Evolutionary conservation across 306 rosid genomes (phyloP).

Genomic region (Vigna radiata): DNA sequence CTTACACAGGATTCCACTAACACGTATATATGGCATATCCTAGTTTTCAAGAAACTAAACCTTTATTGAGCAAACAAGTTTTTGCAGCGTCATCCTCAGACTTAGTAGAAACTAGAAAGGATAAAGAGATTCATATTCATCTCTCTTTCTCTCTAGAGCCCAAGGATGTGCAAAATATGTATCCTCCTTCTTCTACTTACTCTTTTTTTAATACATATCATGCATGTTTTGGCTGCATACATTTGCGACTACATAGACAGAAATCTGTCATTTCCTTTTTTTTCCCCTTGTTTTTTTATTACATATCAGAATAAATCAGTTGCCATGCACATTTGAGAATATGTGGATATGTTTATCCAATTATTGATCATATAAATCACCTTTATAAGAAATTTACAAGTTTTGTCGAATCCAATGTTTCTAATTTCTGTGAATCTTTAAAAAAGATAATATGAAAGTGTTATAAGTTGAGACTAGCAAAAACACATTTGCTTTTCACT

Average conservation of each 20-base stretch:
- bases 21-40: conserved; percentile 21
- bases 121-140: not conserved
- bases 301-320: not conserved
- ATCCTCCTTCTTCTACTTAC: not conserved
- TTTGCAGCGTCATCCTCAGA: not conserved
- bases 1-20: conserved; percentile 55
- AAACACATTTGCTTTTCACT: conserved; percentile 8
- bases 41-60: conserved; percentile 31
- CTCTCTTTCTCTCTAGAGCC: too few relatives aligned
- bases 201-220: not conserved
- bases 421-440: too few relatives aligned
- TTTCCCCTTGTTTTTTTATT: not conserved
- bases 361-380: conserved; percentile 46
- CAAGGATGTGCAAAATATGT: not conserved
- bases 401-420: too few relatives aligned
- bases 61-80: not conserved
- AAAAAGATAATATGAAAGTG: too few relatives aligned
- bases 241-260: not conserved
- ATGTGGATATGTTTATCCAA: conserved; percentile 73
- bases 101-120: not conserved
- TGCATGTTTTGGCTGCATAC: conserved; percentile 2
- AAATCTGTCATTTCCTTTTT: not conserved
- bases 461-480: not conserved
- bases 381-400: too few relatives aligned
- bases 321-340: too few relatives aligned